phyloP scores from a whole-genome alignment of 2,329 filamentous ascomycete species.

The Xylariaceae sp. region DNA sequence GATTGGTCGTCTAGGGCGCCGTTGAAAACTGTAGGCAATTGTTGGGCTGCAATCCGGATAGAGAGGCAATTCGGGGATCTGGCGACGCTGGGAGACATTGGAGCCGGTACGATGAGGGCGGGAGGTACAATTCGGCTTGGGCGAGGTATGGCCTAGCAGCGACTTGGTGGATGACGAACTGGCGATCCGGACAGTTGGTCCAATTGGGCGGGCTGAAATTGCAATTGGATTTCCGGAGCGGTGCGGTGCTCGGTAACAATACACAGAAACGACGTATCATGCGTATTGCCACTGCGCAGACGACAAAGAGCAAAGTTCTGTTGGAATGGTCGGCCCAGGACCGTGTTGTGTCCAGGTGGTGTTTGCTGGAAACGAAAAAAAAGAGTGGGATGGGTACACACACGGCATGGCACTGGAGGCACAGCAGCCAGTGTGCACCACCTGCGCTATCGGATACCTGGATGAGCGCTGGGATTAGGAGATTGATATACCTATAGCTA shows the following conservation, averaged over 20 bases:
- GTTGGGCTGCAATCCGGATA: constrained; percentile 23
- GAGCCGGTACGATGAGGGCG: constrained; percentile 24
- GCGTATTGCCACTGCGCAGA: not conserved
- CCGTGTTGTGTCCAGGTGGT: too few species aligned
- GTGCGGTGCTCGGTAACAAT: not conserved
- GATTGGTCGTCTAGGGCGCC: constrained; percentile 10
- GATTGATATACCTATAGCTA: too few species aligned
- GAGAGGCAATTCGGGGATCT: constrained; percentile 30
- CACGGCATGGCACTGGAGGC: too few species aligned
- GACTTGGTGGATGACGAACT: not conserved
- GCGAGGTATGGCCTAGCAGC: not conserved
- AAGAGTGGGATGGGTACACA: too few species aligned
- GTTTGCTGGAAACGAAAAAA: too few species aligned
- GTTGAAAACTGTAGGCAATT: constrained; percentile 12
- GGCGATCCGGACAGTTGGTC: not conserved
- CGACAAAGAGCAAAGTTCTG: not conserved
- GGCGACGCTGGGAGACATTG: constrained; percentile 30
- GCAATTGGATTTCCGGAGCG: not conserved
- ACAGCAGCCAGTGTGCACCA: too few species aligned
- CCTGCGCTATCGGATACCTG: too few species aligned
- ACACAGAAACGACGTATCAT: not conserved
- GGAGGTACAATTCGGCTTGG: not conserved
- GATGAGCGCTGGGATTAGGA: too few species aligned
- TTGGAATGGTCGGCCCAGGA: not conserved
- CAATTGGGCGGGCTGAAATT: constrained; percentile 1